Percentiles rank a stretch among this genome's conserved stretches.
Conservation (phyloP, 2,329 filamentous ascomycete genomes). For the Tricladium varicosporioides region DNA sequence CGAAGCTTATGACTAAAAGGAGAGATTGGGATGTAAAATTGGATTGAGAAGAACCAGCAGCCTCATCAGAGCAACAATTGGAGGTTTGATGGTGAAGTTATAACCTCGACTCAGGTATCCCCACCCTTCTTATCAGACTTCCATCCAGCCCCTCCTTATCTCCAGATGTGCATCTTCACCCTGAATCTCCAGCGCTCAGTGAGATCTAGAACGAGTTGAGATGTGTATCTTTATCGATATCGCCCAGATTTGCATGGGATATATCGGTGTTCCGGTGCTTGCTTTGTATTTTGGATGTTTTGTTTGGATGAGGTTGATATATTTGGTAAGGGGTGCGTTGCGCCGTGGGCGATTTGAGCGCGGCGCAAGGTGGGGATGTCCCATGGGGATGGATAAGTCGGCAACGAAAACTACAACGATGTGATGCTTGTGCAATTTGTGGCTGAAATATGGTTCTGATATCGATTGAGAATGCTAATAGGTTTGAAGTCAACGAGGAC, state of each 20-base stretch:
- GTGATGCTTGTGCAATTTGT: neutral
- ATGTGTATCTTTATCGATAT: neutral
- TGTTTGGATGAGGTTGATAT: neutral
- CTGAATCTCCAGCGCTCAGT: neutral
- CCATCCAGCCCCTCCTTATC: neutral
- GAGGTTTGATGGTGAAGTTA: neutral
- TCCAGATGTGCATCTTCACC: neutral
- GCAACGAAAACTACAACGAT: neutral
- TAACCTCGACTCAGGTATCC: neutral
- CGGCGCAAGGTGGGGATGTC: conserved; percentile 2
- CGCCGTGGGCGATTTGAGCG: neutral
- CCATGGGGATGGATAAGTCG: neutral
- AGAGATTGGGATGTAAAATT: no score
- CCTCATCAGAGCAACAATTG: no score
- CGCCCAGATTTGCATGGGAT: no score
- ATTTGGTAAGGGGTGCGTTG: neutral
- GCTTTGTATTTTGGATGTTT: neutral
- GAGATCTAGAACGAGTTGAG: neutral
- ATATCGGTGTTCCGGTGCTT: neutral
- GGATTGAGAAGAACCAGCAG: neutral
- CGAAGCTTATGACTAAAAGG: no score
- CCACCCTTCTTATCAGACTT: conserved; percentile 13
- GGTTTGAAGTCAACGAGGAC: no score
- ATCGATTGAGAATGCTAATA: neutral
- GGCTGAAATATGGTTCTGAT: neutral